phyloP scores from a whole-genome alignment of 352 stramenopile genomes.

The Pythium phragmitis region DNA sequence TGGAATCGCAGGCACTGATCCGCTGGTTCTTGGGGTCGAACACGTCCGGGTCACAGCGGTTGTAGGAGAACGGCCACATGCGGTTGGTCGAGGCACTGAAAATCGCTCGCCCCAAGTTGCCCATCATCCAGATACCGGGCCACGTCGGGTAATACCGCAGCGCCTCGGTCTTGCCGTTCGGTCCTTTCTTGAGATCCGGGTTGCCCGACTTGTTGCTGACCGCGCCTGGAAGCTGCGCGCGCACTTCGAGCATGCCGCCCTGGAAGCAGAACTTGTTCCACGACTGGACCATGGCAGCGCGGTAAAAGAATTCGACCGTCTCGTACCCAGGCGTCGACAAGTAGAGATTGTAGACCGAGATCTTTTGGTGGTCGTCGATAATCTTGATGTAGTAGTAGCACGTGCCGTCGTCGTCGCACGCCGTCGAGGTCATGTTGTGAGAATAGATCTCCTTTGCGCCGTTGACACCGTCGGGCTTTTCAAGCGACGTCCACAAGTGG shows the following conservation, averaged over 20 bases:
- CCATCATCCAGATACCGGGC: constrained; percentile 23
- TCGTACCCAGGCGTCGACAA: constrained; percentile 24
- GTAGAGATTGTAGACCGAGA: constrained; percentile 33
- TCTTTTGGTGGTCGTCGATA: constrained; percentile 26
- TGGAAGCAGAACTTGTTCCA: constrained; percentile 97
- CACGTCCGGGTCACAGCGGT: constrained; percentile 68
- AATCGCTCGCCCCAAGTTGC: constrained; percentile 14
- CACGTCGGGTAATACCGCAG: constrained; percentile 17
- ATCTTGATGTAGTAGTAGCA: constrained; percentile 40
- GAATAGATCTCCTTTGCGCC: constrained; percentile 16
- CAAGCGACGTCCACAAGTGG: constrained; percentile 21
- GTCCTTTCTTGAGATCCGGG: constrained; percentile 22
- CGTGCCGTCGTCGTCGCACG: constrained; percentile 18
- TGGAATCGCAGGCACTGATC: constrained; percentile 81
- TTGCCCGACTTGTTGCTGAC: constrained; percentile 23
- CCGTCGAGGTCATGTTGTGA: constrained; percentile 17
- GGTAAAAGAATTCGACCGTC: constrained; percentile 37
- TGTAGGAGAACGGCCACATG: constrained; percentile 91
- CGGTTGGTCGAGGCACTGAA: constrained; percentile 32
- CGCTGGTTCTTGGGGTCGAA: constrained; percentile 79
- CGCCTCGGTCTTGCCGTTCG: constrained; percentile 17
- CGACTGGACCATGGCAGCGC: constrained; percentile 83
- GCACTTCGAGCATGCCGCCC: constrained; percentile 89
- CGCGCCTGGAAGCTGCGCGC: constrained; percentile 77
- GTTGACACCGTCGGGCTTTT: constrained; percentile 22